Evolutionary conservation across 768 basidiomycete genomes (phyloP), one percentile per base, ranked within the genome.

Genomic region (Serendipita sp.): DNA sequence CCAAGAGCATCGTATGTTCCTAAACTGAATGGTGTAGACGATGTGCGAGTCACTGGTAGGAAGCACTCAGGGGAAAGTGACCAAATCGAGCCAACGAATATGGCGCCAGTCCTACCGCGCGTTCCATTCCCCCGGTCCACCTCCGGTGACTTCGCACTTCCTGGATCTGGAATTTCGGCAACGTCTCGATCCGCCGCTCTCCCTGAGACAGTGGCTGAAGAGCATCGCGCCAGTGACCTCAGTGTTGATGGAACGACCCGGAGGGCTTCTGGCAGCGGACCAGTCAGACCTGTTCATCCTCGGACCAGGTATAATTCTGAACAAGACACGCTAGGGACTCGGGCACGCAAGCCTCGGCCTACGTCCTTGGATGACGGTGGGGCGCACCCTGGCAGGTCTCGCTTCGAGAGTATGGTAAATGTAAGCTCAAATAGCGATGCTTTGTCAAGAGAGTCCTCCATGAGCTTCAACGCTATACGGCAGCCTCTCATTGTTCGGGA

Each of bases 401-500:
- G 89, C 72, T 84, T 86, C 68, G 89, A 85, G 75, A 86, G 85
- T 70, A 84, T 85, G 81, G 80, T 83, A 38, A 83, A 83, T 74
- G 74, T 86, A 15, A 80, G 84, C 66, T 77, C 81, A 18, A 83
- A 79, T 72, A 80, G 82, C 62, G 89, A 86, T 73, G 88, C 89
- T 73, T 72, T 87, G 66, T 72, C 76, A 66, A 78, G 85, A 53
- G 81, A 84, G 34, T 71, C 68, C 15, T 64, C 65, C 35, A 75
- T 82, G 73, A 86, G 87, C 68, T 86, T 85, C 24, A 82, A 79
- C 69, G 78, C 79, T 2, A 77, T 82, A 32, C 78, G 88, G 41
- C 83, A 84, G 75, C 83, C 85, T 46, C 76, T 94, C 44, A 79
- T 92, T 48, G 80, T 94, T 56, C 78, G 81, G 71, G 92, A 93